Percentiles rank a stretch among this genome's conserved stretches.
Conservation (phyloP, 2,329 filamentous ascomycete species). For the Trichoderma sp. region DNA sequence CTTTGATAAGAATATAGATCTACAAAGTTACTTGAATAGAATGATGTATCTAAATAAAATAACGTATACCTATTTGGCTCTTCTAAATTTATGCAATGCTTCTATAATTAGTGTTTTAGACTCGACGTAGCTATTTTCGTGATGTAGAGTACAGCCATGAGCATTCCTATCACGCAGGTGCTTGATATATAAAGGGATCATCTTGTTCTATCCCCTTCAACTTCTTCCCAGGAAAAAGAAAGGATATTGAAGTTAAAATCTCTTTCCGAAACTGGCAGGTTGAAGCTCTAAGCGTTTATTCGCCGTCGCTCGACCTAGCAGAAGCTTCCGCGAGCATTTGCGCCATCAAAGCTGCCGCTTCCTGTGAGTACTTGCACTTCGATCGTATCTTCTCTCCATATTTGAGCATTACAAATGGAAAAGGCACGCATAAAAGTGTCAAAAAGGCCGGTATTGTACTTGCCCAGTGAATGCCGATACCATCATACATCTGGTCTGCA, state of each 20-base stretch:
- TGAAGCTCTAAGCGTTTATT: background rate
- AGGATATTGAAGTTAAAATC: background rate
- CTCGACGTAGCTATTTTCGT: too few relatives aligned
- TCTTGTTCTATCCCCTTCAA: too few relatives aligned
- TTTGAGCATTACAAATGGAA: slow-evolving; percentile 11
- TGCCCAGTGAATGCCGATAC: background rate
- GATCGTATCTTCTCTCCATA: background rate
- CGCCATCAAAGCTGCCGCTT: background rate
- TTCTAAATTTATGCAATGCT: background rate
- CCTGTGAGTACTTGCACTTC: slow-evolving; percentile 8
- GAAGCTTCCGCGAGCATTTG: background rate
- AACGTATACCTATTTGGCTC: background rate
- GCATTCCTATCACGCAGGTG: too few relatives aligned
- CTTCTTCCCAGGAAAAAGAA: background rate
- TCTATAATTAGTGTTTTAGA: background rate
- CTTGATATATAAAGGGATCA: too few relatives aligned
- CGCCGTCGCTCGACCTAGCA: background rate
- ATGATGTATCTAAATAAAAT: background rate
- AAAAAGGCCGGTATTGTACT: slow-evolving; percentile 2
- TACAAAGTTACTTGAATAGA: background rate
- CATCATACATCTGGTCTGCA: background rate
- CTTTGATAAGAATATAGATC: background rate
- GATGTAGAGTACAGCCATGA: too few relatives aligned
- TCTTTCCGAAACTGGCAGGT: background rate
- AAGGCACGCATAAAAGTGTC: background rate